Percentiles rank a stretch among this genome's conserved stretches.
These are phyloP conservation scores for Singerocomus rubriflavus DNA, from an alignment of 1,284 basidiomycete genomes.

Conservation along the genomic window DNA sequence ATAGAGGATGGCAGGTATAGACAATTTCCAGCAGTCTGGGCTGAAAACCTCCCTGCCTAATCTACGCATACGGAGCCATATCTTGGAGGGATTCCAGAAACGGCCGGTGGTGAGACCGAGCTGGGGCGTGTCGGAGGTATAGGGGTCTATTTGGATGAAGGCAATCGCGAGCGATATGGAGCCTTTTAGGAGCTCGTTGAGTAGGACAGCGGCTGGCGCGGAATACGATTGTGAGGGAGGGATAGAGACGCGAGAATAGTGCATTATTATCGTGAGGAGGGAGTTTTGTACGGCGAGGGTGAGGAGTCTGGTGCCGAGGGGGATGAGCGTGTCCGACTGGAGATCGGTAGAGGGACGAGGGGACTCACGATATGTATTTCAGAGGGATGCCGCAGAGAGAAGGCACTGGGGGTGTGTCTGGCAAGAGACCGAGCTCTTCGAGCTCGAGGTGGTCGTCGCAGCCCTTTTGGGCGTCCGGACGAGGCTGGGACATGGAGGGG, in stretches of 20 bases:
- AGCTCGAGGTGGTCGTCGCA: constrained; percentile 42
- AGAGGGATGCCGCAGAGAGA: constrained; percentile 56
- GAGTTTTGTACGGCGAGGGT: constrained; percentile 96
- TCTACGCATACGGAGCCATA: constrained; percentile 45
- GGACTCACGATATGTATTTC: constrained; percentile 62
- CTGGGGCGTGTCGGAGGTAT: constrained; percentile 29
- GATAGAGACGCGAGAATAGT: constrained; percentile 88
- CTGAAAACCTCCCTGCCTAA: constrained; percentile 65
- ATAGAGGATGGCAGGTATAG: constrained; percentile 94
- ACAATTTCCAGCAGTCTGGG: constrained; percentile 93
- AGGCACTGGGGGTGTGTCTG: constrained; percentile 42
- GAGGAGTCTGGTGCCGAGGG: constrained; percentile 78
- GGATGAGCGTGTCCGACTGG: constrained; percentile 53
- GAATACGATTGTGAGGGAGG: constrained; percentile 79
- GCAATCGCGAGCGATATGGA: constrained; percentile 82
- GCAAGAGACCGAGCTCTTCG: constrained; percentile 49
- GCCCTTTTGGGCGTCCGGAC: constrained; percentile 31
- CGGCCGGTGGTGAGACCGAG: constrained; percentile 23
- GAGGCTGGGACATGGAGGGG: constrained; percentile 28
- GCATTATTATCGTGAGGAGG: constrained; percentile 93
- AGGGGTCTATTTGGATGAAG: constrained; percentile 40
- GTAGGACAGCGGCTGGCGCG: constrained; percentile 87
- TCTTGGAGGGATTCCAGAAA: constrained; percentile 47
- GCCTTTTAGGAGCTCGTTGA: constrained; percentile 94
- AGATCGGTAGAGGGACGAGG: constrained; percentile 1